phyloP scores from a whole-genome alignment of 2,329 filamentous ascomycete genomes.

The Fusarium virguliforme region DNA sequence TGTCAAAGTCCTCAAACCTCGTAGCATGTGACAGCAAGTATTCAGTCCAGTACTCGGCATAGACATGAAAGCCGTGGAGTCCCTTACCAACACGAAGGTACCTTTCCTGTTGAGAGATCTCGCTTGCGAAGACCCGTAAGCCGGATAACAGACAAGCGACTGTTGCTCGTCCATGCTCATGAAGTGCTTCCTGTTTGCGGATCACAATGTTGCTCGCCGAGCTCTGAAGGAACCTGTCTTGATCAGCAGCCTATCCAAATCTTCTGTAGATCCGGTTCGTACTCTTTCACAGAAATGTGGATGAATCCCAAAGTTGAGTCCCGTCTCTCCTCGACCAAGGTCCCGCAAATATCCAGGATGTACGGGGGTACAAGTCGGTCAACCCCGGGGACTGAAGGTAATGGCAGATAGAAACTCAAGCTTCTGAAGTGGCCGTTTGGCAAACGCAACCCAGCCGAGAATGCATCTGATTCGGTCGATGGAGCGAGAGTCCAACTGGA shows the following conservation, averaged over 20 bases:
- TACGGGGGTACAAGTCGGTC: slow-evolving; percentile 19
- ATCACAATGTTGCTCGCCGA: slow-evolving; percentile 6
- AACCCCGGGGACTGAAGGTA: neutral
- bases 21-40: slow-evolving; percentile 14
- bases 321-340: slow-evolving; percentile 20
- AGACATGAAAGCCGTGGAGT: slow-evolving; percentile 31
- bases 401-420: slow-evolving; percentile 30
- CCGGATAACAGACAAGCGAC: slow-evolving; percentile 34
- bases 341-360: slow-evolving; percentile 7
- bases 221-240: slow-evolving; percentile 25
- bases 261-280: fast-evolving
- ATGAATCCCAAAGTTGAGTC: slow-evolving; percentile 33
- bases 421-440: slow-evolving; percentile 21
- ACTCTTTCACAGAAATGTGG: slow-evolving; percentile 40
- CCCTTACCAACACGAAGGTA: slow-evolving; percentile 17
- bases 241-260: neutral
- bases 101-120: neutral
- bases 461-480: slow-evolving; percentile 21
- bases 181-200: neutral
- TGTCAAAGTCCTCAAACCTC: neutral
- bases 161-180: slow-evolving; percentile 17
- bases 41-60: slow-evolving; percentile 39
- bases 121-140: neutral
- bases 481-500: slow-evolving; percentile 20
- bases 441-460: slow-evolving; percentile 36